phyloP scores from a whole-genome alignment of 108 stramenopile genomes.

The Discostella stelligeroides region DNA sequence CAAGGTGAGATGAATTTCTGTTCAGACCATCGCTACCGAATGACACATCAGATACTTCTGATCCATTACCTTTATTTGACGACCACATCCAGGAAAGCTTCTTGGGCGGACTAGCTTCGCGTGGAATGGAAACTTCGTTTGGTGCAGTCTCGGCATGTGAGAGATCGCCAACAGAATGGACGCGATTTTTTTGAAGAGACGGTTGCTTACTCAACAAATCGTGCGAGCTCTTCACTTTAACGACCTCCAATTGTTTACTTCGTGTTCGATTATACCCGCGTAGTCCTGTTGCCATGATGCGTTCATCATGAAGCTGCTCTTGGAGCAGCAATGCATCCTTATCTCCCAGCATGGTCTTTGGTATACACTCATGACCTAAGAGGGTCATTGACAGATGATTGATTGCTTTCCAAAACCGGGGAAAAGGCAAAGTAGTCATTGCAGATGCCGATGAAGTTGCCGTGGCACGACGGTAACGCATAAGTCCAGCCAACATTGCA shows the following conservation, averaged over 20 bases:
- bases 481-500: conserved; percentile 47
- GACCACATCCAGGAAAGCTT: not conserved
- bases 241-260: not conserved
- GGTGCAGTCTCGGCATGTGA: not conserved
- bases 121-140: not conserved
- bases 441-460: conserved; percentile 40
- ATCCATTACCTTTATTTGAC: not conserved
- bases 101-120: too few relatives aligned
- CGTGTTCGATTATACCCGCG: conserved; percentile 33
- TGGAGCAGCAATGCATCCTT: conserved; percentile 24
- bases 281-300: conserved; percentile 36
- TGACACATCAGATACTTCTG: not conserved
- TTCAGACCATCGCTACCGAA: not conserved
- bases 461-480: conserved; percentile 47
- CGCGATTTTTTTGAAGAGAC: conserved; percentile 5
- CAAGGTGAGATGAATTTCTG: conserved; percentile 16
- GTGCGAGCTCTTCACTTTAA: conserved; percentile 2
- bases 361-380: conserved; percentile 39
- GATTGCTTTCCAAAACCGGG: conserved; percentile 45
- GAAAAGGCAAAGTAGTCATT: conserved; percentile 28
- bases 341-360: conserved; percentile 46
- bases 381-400: conserved; percentile 31
- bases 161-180: conserved; percentile 11
- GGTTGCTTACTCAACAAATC: not conserved
- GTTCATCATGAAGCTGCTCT: conserved; percentile 44